phyloP scores from a whole-genome alignment of 192 early-diverging fungal genomes.

The Geosiphon pyriformis region DNA sequence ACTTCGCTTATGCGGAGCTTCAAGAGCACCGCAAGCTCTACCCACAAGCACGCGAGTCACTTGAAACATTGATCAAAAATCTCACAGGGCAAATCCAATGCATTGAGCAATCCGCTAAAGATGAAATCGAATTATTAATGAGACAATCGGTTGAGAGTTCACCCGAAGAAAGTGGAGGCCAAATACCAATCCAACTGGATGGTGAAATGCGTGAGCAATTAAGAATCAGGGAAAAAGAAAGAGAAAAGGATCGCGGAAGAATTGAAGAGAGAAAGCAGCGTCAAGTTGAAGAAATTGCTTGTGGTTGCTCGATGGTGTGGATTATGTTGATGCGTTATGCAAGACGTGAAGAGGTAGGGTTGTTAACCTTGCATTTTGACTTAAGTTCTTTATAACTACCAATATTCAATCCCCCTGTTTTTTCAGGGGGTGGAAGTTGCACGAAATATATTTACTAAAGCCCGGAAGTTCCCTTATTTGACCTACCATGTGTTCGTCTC shows the following conservation, averaged over 20 bases:
- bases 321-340: conserved; percentile 83
- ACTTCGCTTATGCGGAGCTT: conserved; percentile 69
- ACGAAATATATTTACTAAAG: conserved; percentile 70
- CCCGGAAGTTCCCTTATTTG: conserved; percentile 64
- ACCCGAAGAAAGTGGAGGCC: conserved; percentile 36
- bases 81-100: conserved; percentile 38
- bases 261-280: conserved; percentile 52
- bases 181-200: conserved; percentile 37
- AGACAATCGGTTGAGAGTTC: conserved; percentile 40
- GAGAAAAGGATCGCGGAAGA: conserved; percentile 51
- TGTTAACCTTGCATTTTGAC: too few relatives aligned
- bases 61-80: conserved; percentile 45
- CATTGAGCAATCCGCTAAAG: conserved; percentile 39
- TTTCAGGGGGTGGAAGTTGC: conserved; percentile 62
- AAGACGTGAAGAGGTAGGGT: conserved; percentile 67
- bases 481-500: conserved; percentile 88
- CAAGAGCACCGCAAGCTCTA: conserved; percentile 56
- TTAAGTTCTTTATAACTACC: too few relatives aligned
- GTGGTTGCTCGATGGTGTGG: conserved; percentile 67
- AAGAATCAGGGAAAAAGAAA: conserved; percentile 50
- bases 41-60: conserved; percentile 46
- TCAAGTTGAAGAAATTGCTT: conserved; percentile 51
- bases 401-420: too few relatives aligned
- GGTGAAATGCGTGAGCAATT: conserved; percentile 52
- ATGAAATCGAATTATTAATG: conserved; percentile 38